A percentile compares a stretch with the other conserved stretches of the same genome.
Conservation (phyloP, 768 basidiomycete genomes). For the Trametopsis cervina region DNA sequence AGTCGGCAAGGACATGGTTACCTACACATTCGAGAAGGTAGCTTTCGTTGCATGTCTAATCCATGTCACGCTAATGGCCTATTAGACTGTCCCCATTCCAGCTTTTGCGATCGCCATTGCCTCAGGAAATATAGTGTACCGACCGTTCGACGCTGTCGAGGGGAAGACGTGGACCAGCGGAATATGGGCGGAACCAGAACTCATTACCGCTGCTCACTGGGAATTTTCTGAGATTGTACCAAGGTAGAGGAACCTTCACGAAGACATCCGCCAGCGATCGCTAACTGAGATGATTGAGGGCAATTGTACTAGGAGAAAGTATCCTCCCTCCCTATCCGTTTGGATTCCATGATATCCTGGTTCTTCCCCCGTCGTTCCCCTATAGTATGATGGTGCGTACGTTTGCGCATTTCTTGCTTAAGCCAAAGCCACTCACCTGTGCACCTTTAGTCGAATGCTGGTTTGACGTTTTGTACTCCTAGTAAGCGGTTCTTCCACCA, state of each 20-base stretch:
- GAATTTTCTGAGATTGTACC: conserved; percentile 88
- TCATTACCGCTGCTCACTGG: conserved; percentile 70
- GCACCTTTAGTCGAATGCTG: conserved; percentile 70
- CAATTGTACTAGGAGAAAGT: conserved; percentile 67
- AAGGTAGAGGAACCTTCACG: conserved; percentile 35
- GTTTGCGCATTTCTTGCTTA: background rate
- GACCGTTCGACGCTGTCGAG: conserved; percentile 46
- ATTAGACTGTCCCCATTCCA: conserved; percentile 77
- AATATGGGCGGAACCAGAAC: conserved; percentile 86
- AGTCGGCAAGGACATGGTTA: conserved; percentile 69
- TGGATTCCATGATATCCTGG: conserved; percentile 82
- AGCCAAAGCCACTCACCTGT: background rate
- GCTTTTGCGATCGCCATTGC: conserved; percentile 93
- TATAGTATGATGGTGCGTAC: conserved; percentile 80
- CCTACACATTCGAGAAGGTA: conserved; percentile 75
- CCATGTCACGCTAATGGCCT: background rate
- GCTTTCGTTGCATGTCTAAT: conserved; percentile 9
- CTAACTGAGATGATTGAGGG: conserved; percentile 35
- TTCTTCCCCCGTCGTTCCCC: conserved; percentile 88
- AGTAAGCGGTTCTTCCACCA: no score
- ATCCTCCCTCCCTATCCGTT: conserved; percentile 74
- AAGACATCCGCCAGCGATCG: background rate
- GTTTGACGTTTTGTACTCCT: conserved; percentile 82
- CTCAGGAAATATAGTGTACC: conserved; percentile 73
- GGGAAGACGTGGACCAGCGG: conserved; percentile 81